Conservation (phyloP, 345 rosid genomes). For the Eucalyptus urophylla region DNA sequence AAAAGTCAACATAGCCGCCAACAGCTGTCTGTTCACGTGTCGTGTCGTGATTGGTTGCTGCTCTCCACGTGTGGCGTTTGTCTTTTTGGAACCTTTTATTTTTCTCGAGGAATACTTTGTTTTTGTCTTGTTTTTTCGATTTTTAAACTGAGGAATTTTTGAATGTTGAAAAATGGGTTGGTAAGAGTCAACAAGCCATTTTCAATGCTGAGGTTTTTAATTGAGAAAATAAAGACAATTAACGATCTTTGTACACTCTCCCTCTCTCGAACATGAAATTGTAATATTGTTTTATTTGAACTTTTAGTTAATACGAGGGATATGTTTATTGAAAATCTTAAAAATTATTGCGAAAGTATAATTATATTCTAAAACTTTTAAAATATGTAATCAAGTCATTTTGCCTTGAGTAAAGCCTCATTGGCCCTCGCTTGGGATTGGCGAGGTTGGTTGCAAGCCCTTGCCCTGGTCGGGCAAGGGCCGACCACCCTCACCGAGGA, state of each 20-base stretch:
- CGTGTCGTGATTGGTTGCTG: not conserved
- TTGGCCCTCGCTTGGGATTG: rapidly evolving
- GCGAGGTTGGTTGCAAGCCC: too few species aligned
- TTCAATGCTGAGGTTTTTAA: too few species aligned
- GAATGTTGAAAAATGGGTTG: not conserved
- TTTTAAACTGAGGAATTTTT: not conserved
- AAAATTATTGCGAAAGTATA: rapidly evolving
- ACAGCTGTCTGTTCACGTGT: constrained; percentile 1
- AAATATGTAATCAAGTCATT: too few species aligned
- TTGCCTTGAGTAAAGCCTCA: rapidly evolving
- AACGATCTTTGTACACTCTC: not conserved
- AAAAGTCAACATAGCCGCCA: not conserved
- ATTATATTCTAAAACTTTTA: too few species aligned
- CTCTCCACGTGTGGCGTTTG: not conserved
- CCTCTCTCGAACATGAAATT: too few species aligned
- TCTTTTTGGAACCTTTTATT: not conserved
- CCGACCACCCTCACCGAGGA: too few species aligned
- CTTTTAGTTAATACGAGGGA: too few species aligned
- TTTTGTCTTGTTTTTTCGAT: not conserved
- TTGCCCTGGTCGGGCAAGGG: too few species aligned
- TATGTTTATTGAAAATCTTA: too few species aligned
- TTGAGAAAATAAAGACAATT: not conserved
- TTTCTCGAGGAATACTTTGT: not conserved
- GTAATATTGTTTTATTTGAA: rapidly evolving
- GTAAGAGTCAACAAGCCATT: not conserved